Conservation (phyloP, 306 rosid genomes). For the Castanospermum australe region DNA sequence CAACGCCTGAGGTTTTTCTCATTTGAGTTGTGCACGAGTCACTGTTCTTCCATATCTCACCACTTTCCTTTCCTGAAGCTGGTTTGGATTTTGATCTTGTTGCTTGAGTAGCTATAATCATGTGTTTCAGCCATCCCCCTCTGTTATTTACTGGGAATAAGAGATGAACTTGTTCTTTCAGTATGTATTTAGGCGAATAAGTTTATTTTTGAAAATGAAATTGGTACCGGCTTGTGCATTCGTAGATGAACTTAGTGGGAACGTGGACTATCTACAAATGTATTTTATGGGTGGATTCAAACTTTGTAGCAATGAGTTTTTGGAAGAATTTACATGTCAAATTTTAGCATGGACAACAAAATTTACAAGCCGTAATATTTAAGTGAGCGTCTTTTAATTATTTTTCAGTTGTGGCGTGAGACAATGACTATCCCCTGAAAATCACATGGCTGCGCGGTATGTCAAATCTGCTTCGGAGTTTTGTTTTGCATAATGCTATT, state of each 20-base stretch:
- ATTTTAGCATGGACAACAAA: not conserved
- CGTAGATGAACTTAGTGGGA: not conserved
- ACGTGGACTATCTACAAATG: not conserved
- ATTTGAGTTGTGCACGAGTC: not conserved
- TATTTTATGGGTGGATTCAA: not conserved
- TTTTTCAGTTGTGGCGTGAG: not conserved
- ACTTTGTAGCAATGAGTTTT: not conserved
- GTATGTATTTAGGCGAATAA: slow-evolving; percentile 36
- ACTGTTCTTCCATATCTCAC: not conserved
- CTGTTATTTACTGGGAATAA: slow-evolving; percentile 30
- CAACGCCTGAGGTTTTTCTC: slow-evolving; percentile 8
- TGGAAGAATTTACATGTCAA: not conserved
- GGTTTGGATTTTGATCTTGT: slow-evolving; percentile 17
- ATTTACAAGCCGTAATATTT: not conserved
- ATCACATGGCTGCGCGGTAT: no score
- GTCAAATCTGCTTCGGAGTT: no score
- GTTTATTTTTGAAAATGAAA: slow-evolving; percentile 10
- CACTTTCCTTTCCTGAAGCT: slow-evolving; percentile 19
- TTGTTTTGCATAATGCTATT: no score
- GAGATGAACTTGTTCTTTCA: slow-evolving; percentile 21
- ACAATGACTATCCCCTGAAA: not conserved
- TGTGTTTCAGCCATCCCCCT: slow-evolving; percentile 19
- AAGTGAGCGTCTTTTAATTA: not conserved
- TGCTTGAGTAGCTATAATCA: slow-evolving; percentile 30
- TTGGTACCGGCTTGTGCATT: not conserved